These are phyloP conservation scores for Saccharomycopsis babjevae DNA, from an alignment of 805 yeast species.

Conservation along the genomic window DNA sequence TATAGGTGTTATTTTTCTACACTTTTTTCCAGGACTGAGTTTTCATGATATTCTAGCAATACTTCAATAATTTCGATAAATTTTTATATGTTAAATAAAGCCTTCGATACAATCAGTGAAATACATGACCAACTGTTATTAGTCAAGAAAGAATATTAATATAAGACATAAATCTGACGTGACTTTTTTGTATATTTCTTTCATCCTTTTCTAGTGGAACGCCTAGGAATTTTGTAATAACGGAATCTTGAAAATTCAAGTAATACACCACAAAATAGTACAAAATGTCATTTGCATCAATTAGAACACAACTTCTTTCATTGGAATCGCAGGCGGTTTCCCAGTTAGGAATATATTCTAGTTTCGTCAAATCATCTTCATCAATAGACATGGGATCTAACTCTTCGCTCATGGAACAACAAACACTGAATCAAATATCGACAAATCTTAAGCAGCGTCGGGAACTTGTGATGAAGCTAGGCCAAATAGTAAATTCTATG, in stretches of 20 bases:
- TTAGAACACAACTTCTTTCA: constrained; percentile 14
- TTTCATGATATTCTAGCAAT: too few relatives aligned
- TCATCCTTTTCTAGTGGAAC: too few relatives aligned
- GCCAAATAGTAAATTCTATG: constrained; percentile 36
- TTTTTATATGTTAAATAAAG: too few relatives aligned
- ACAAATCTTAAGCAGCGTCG: constrained; percentile 7
- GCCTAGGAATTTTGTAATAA: not conserved
- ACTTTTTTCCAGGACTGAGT: too few relatives aligned
- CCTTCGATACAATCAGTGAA: too few relatives aligned
- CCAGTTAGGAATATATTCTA: constrained; percentile 7
- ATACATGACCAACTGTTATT: too few relatives aligned
- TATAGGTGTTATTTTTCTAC: too few relatives aligned
- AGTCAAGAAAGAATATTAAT: too few relatives aligned
- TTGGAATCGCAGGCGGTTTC: constrained; percentile 16
- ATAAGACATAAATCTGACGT: too few relatives aligned
- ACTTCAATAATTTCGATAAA: too few relatives aligned
- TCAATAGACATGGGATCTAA: not conserved
- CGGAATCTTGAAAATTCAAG: not conserved
- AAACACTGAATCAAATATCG: not conserved
- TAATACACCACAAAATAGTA: not conserved
- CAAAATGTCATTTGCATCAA: constrained; percentile 14
- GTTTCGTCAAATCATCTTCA: constrained; percentile 2
- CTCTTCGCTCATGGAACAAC: not conserved
- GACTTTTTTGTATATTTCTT: too few relatives aligned
- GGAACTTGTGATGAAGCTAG: constrained; percentile 11